Conservation (phyloP, 1,139 yeast species). For the Geotrichum reessii region DNA sequence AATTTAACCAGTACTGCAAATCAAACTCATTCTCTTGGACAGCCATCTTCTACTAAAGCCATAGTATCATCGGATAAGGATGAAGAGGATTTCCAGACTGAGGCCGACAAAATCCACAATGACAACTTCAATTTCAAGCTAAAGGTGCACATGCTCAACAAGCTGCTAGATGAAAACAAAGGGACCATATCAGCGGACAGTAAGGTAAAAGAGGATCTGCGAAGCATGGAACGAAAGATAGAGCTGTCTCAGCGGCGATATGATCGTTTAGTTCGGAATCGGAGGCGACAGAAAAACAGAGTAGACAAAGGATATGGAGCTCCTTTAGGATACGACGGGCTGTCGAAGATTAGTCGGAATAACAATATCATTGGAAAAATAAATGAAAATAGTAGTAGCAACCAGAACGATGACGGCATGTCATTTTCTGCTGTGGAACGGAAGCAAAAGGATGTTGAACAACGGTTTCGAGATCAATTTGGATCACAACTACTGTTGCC, state of each 20-base stretch:
- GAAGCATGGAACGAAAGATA: slow-evolving; percentile 1
- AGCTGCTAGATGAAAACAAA: slow-evolving; percentile 15
- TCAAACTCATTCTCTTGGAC: neutral
- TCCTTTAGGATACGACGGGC: neutral
- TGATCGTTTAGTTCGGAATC: slow-evolving; percentile 5
- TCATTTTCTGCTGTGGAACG: slow-evolving; percentile 17
- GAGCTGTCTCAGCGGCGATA: slow-evolving; percentile 3
- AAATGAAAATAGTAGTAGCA: neutral
- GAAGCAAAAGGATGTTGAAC: slow-evolving; percentile 12
- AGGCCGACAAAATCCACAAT: slow-evolving; percentile 14
- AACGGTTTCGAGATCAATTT: slow-evolving; percentile 7
- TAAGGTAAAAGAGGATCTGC: slow-evolving; percentile 4
- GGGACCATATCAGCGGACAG: neutral
- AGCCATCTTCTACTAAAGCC: neutral
- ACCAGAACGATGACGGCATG: slow-evolving; percentile 5
- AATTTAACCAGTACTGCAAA: neutral
- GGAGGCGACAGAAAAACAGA: neutral
- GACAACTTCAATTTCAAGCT: slow-evolving; percentile 24
- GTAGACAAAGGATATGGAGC: neutral
- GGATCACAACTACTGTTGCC: neutral
- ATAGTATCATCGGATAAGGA: neutral
- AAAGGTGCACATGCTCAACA: slow-evolving; percentile 22
- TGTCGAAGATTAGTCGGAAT: neutral
- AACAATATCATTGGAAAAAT: neutral
- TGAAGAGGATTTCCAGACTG: slow-evolving; percentile 10